A percentile compares a stretch with the other conserved stretches of the same genome.
These are phyloP conservation scores for Aristolochia fimbriata DNA, from an alignment of 164 flowering plant genomes.

Conservation along the genomic window DNA sequence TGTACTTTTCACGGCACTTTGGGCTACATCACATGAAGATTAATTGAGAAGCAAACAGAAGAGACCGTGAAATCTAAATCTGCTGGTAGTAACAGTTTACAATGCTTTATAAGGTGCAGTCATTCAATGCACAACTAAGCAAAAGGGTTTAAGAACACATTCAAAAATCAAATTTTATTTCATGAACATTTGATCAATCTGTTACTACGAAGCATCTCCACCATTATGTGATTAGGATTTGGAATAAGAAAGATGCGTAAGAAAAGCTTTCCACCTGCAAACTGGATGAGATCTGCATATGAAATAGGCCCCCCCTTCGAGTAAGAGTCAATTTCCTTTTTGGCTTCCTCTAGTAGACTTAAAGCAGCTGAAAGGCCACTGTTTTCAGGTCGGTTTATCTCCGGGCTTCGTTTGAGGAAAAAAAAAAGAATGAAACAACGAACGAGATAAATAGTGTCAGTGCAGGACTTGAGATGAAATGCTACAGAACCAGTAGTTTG, in stretches of 20 bases:
- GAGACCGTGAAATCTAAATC: not conserved
- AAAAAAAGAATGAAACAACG: not conserved
- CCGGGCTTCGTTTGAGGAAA: constrained; percentile 62
- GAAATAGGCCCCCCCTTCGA: constrained; percentile 94
- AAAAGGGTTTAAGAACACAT: not conserved
- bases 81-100: too few species aligned
- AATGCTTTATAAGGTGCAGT: too few species aligned
- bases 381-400: constrained; percentile 92
- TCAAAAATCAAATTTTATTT: not conserved
- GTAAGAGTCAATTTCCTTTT: constrained; percentile 75
- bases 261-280: constrained; percentile 45
- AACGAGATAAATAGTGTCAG: not conserved
- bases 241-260: too few species aligned
- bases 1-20: constrained; percentile 60
- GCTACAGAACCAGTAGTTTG: not conserved
- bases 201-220: too few species aligned
- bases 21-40: constrained; percentile 36
- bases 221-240: too few species aligned
- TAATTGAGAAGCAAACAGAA: not conserved
- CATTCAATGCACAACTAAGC: too few species aligned
- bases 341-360: constrained; percentile 60
- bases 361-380: constrained; percentile 69
- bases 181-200: too few species aligned
- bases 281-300: constrained; percentile 81
- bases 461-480: not conserved